Evolutionary conservation across 2,329 filamentous ascomycete genomes (phyloP), one percentile per base, ranked within the genome.

Genomic region (Arachnomyces sp.): DNA sequence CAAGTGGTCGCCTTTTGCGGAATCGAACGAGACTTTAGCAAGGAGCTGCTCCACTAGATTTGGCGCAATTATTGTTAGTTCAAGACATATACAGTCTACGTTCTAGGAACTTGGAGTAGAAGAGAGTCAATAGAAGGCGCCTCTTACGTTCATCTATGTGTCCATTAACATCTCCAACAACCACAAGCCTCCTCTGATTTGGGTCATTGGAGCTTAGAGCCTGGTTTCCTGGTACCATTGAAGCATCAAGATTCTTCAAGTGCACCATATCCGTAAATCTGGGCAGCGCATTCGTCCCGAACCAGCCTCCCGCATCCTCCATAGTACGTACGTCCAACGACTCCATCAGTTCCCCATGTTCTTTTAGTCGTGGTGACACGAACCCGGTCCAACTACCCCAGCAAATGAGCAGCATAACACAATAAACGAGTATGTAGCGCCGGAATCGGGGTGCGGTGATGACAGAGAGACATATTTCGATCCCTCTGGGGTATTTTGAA

Each of bases 101-200:
- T n/a, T 8, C 16, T 21, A 13, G 32, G 15, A 29, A 35, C 30
- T 25, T 31, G 31, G 33, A 18, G 41, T 36, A 51, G 16, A 15
- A 6, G 28, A 8, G 15, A 6, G 25, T 13, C 21, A 52, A 21
- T 29, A 16, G n/a, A 13, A 36, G 31, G 7, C 33, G 6, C 15
- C 31, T 17, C 58, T 71, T 64, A 57, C 86, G 71, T 45, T 87
- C 76, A 9, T 74, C 60, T 51, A 78, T 78, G 69, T 92, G 92
- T 36, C 92, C 92, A 66, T 96, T 90, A 11, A 96, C 86, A 65
- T 98, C 92, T 40, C 92, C 90, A 28, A 96, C 72, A 45, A 96
- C 72, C 28, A 96, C 69, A 16, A 98, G 67, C 13, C 88, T 72
- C 39, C 74, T 77, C 15, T 66, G 37, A 42, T 48, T 60, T 31